These are phyloP conservation scores for Marasmius sp. DNA, from an alignment of 1,284 basidiomycete genomes.

Conservation along the genomic window DNA sequence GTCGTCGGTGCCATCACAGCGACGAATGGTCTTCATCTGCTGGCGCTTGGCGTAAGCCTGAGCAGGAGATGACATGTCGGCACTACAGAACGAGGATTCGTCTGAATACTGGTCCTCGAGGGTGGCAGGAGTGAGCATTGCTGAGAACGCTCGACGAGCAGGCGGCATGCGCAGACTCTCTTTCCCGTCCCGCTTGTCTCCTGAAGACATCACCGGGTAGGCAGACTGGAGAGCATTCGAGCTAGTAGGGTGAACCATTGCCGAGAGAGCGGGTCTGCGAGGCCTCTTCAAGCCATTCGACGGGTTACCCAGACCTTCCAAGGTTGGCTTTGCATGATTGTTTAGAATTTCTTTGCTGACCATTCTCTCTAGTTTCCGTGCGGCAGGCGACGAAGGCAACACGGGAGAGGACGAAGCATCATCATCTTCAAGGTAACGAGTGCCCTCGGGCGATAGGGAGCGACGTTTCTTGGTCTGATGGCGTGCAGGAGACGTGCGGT, in stretches of 20 bases:
- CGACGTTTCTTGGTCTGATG: conserved; percentile 63
- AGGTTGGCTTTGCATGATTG: conserved; percentile 53
- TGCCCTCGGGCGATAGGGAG: conserved; percentile 62
- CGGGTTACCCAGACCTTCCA: conserved; percentile 60
- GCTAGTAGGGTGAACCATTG: conserved; percentile 50
- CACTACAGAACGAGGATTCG: conserved; percentile 55
- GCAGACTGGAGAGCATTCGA: conserved; percentile 38
- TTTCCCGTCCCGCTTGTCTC: conserved; percentile 18
- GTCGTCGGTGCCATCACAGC: conserved; percentile 78
- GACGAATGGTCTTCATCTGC: conserved; percentile 67
- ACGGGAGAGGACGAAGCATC: conserved; percentile 56
- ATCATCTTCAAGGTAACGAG: conserved; percentile 35
- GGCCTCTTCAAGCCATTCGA: conserved; percentile 53
- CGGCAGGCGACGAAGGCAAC: conserved; percentile 61
- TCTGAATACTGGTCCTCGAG: conserved; percentile 48
- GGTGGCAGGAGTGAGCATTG: conserved; percentile 52
- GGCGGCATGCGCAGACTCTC: conserved; percentile 37
- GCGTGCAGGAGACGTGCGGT: conserved; percentile 41
- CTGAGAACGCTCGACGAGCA: conserved; percentile 72
- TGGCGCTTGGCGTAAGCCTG: conserved; percentile 75
- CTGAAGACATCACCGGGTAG: conserved; percentile 35
- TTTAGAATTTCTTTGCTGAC: conserved; percentile 42
- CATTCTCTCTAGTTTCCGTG: conserved; percentile 62
- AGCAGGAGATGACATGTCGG: conserved; percentile 73
- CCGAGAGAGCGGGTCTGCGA: conserved; percentile 68